Evolutionary conservation across 169 alveolate species (phyloP).

Genomic region (Eimeria maxima): DNA sequence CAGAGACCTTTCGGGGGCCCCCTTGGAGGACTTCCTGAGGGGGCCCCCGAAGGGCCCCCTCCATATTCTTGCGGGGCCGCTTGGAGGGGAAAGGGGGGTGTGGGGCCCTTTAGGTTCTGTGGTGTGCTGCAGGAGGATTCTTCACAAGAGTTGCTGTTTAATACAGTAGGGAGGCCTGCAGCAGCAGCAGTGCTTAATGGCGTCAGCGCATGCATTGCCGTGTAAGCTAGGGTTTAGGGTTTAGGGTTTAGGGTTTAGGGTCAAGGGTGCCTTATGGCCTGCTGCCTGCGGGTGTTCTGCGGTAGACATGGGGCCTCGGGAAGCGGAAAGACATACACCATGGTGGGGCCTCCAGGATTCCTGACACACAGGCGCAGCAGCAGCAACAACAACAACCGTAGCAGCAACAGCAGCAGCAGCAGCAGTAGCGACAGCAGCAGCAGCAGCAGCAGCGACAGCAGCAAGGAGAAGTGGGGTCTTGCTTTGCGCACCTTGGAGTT

Average conservation of each 20-base stretch:
- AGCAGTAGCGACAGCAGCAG: background rate
- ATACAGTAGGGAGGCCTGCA: conserved; percentile 31
- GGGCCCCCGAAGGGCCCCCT: background rate
- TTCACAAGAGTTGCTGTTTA: background rate
- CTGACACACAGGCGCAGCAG: background rate
- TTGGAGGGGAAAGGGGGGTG: background rate
- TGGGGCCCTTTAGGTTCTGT: conserved; percentile 25
- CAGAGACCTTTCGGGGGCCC: background rate
- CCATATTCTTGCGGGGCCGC: background rate
- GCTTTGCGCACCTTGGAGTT: background rate
- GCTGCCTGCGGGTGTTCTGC: background rate
- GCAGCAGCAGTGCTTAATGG: conserved; percentile 55
- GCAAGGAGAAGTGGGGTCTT: conserved; percentile 41
- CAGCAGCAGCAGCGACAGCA: background rate
- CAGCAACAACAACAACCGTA: conserved; percentile 3
- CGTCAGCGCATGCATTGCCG: conserved; percentile 29
- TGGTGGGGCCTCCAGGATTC: conserved; percentile 34
- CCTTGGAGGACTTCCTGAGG: background rate
- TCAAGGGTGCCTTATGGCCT: conserved; percentile 13
- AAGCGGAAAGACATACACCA: conserved; percentile 63
- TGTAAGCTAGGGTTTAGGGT: conserved; percentile 57
- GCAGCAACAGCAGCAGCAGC: conserved; percentile 51
- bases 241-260: conserved; percentile 22
- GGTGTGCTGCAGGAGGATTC: background rate
- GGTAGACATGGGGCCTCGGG: conserved; percentile 55